A percentile compares a stretch with the other conserved stretches of the same genome.
These are phyloP conservation scores for Pistacia integerrima DNA, from an alignment of 345 rosid genomes.

Conservation along the genomic window DNA sequence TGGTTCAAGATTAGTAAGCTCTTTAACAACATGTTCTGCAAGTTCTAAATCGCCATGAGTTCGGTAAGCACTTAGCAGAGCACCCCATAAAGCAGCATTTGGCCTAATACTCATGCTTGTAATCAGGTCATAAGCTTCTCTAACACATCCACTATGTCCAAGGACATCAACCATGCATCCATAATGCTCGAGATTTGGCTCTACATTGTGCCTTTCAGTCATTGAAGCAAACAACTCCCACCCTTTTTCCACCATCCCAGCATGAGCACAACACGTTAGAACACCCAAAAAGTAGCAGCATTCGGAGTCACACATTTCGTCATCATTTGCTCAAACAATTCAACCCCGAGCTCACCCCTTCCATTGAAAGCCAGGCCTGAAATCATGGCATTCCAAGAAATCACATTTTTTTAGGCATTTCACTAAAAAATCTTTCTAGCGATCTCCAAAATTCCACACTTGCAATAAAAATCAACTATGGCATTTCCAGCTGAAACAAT, in stretches of 20 bases:
- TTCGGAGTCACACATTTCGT: slow-evolving; percentile 45
- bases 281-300: slow-evolving; percentile 52
- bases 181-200: slow-evolving; percentile 64
- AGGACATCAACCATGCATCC: slow-evolving; percentile 77
- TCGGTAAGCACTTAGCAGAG: slow-evolving; percentile 68
- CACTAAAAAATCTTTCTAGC: slow-evolving; percentile 47
- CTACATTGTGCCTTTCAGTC: slow-evolving; percentile 36
- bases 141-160: slow-evolving; percentile 54
- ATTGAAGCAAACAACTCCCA: slow-evolving; percentile 51
- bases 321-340: slow-evolving; percentile 57
- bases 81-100: slow-evolving; percentile 66
- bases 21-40: slow-evolving; percentile 55
- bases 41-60: slow-evolving; percentile 35
- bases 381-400: slow-evolving; percentile 73
- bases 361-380: slow-evolving; percentile 67
- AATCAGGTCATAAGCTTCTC: slow-evolving; percentile 63
- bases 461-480: slow-evolving; percentile 59
- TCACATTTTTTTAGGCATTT: slow-evolving; percentile 51
- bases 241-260: slow-evolving; percentile 58
- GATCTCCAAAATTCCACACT: slow-evolving; percentile 55
- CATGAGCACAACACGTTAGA: slow-evolving; percentile 66
- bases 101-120: slow-evolving; percentile 47
- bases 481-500: slow-evolving; percentile 61
- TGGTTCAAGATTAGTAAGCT: slow-evolving; percentile 50
- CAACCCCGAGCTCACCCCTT: slow-evolving; percentile 52